Evolutionary conservation across 2,329 filamentous ascomycete genomes (phyloP), one percentile per base, ranked within the genome.

Genomic region (Cercospora beticola): DNA sequence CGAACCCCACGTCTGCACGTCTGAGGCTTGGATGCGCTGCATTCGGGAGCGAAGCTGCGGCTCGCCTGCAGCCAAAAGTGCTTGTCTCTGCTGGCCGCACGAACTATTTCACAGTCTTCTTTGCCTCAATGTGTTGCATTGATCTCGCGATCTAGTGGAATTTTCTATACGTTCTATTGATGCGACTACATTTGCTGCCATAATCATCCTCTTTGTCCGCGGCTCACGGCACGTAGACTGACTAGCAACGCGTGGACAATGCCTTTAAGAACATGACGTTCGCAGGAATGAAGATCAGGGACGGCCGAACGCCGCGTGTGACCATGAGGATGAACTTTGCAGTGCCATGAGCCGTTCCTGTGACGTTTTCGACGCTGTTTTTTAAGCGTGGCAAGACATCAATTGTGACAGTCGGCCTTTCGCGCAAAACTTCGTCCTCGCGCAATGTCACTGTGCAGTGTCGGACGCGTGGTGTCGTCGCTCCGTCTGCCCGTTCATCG

Each of bases 281-380:
- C 60, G 60, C 60, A 49, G 60, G 60, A 62, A 62, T 62, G 60
- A 40, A 46, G 16, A 31, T 30, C 58, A 43, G 58, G 58, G 58
- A 36, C 58, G 49, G 31, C 28, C 57, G 57, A n/a, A 60, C 54
- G 54, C 54, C 23, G 54, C 54, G 26, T 54, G 21, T 54, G 49
- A 59, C 28, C 56, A 31, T 31, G 28, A 33, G 57, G 31, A 60
- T 62, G 36, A 49, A 62, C 59, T 62, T 26, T 52, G 21, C 40
- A 26, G 36, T 62, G 40, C 60, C 60, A 33, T 18, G 18, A 18
- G 33, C 14, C 40, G 60, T 62, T 43, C 36, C 3, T 33, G 60
- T 52, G 33, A 30, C 40, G 60, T 36, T 59, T 28, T 36, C 56
- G 16, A 31, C 30, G 16, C 9, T 33, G 56, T 21, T 21, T 31